phyloP scores from a whole-genome alignment of 2,329 filamentous ascomycete species.

The Eutypa lata region DNA sequence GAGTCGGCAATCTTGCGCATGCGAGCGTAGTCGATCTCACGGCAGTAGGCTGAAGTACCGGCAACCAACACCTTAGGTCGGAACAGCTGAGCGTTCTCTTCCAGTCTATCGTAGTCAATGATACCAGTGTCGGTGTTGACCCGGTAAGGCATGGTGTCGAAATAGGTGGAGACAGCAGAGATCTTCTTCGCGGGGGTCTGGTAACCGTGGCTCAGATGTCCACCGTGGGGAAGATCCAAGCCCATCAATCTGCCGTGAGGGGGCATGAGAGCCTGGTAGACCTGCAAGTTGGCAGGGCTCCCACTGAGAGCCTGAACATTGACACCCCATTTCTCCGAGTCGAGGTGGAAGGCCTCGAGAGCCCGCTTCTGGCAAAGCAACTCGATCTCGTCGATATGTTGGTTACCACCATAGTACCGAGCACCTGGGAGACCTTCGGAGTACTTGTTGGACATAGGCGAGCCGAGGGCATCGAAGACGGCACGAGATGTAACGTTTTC shows the following conservation, averaged over 20 bases:
- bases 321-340: slow-evolving; percentile 91
- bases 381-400: slow-evolving; percentile 97
- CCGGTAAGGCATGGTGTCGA: slow-evolving; percentile 97
- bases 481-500: slow-evolving; percentile 99
- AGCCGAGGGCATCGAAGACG: slow-evolving; percentile 95
- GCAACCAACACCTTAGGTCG: slow-evolving; percentile 95
- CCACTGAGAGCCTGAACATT: slow-evolving; percentile 95
- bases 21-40: slow-evolving; percentile 91
- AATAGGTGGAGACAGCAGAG: slow-evolving; percentile 97
- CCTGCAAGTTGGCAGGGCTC: slow-evolving; percentile 94
- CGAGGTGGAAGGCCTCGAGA: slow-evolving; percentile 84
- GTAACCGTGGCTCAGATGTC: slow-evolving; percentile 95
- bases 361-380: slow-evolving; percentile 91
- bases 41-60: slow-evolving; percentile 96
- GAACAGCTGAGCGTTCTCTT: slow-evolving; percentile 87
- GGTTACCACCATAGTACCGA: slow-evolving; percentile 98
- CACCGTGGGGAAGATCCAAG: slow-evolving; percentile 88
- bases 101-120: slow-evolving; percentile 93
- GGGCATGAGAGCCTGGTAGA: slow-evolving; percentile 96
- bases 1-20: slow-evolving; percentile 96
- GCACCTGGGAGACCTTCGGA: slow-evolving; percentile 97
- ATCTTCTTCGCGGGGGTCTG: slow-evolving; percentile 97
- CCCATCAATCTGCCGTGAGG: slow-evolving; percentile 97
- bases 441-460: slow-evolving; percentile 98
- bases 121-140: slow-evolving; percentile 86